Evolutionary conservation across 1,139 yeast species (phyloP), one percentile per base, ranked within the genome.

Genomic region (Trichomonascaceae sp.): DNA sequence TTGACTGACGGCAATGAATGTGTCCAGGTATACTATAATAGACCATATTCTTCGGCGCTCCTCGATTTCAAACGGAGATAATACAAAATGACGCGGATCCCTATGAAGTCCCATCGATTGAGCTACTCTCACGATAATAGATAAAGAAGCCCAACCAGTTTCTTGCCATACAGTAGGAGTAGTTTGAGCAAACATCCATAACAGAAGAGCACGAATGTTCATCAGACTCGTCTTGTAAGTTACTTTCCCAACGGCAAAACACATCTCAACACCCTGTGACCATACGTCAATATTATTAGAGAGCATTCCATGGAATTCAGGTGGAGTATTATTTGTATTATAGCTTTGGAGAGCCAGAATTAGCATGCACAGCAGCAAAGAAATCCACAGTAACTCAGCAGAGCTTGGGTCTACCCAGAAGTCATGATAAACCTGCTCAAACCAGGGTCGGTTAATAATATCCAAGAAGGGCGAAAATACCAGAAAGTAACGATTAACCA

Each of bases 61-160:
- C 47, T 69, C 71, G 3, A 66, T 61, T 47, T 69, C 72, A 53
- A 60, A 69, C 5, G 64, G 60, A 3, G 68, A 57, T 52, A 70
- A 56, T 27, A 59, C 60, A 57, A 69, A 70, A 69, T 70, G 68
- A 41, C 64, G 63, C 5, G 73, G 70, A 54, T 70, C 73, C 27
- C 73, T 60, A 45, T 62, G 60, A 13, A 62, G 55, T 2, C 66
- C 66, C 53, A 59, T 55, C 15, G 59, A 58, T 46, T 62, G 65
- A 2, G 63, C 65, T 8, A 62, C 60, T 22, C 64, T 46, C 20
- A 60, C 56, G 6, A 64, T 56, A n/a, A 61, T 49, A 2, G 71
- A 70, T 52, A 65, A 60, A 2, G 67, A 56, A 8, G 64, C 57
- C 69, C 70, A 67, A 5, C 64, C 56, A 43, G 57, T 58, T 47